Base-by-base conservation (phyloP, 2,329 filamentous ascomycete genomes). In the Tolypocladium capitatum region DNA sequence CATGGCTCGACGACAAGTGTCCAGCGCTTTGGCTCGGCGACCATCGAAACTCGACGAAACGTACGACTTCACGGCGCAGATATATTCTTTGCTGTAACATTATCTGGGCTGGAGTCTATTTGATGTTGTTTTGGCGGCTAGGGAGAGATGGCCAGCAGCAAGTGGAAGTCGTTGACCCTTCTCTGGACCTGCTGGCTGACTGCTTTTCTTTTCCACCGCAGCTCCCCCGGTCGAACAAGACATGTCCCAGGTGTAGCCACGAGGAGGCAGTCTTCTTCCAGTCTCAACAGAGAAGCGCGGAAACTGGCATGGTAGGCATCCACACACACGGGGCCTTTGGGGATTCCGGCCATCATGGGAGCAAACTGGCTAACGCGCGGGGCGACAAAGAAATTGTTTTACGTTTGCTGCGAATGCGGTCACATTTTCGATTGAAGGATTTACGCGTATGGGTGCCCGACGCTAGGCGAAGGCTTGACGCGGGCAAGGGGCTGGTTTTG, bases 211-310 rank as follows among this genome's bases (percentile, higher is more conserved):
- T 60, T 58, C 53, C 57, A 50, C 58, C 74, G 63, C 79, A 96
- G 90, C 86, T 97, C 66, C 92, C 92, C 54, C 84, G 90, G 60
- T 83, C 88, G 59, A 86, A 88, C 64, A 88, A 86, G 69, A 76
- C 77, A 51, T 98, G 92, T 70, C 88, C 89, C 46, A 77, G 74
- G 57, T 98, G 94, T 74, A 76, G 78, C 55, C 85, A 92, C 66
- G 80, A 81, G 57, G 90, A 97, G 69, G 89, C 90, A 42, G 94
- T 98, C 51, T 98, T 95, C 72, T 98, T 98, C 74, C 92, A 98
- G 72, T 96, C 90, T 52, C 92, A 98, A 65, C 90, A 97, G 72
- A 85, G 92, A 68, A 95, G 85, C 57, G 87, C 88, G 44, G 90
- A 97, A 68, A 98, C 92, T 41, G 92, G 92, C 71, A 98, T 98